Base-by-base conservation (phyloP, 768 basidiomycete genomes). In the Polyporus arcularius region DNA sequence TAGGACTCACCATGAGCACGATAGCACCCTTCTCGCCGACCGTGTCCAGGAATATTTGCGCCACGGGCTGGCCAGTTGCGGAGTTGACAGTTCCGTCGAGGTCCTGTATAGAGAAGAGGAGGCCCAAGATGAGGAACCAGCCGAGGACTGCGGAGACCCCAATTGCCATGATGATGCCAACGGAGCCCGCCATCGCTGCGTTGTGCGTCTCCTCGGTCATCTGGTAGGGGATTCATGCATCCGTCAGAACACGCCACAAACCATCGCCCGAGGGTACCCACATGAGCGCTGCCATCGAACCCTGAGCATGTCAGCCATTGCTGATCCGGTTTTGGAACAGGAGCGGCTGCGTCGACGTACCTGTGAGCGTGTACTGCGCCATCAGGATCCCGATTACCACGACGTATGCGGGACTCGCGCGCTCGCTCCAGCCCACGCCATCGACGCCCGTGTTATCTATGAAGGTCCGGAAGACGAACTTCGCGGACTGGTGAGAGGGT, bases 181-280 rank as follows among this genome's bases (percentile, higher is more conserved):
- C 81, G 31, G 82, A 80, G 1, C 87, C 89, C 43, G 87, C 82
- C 81, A 82, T 86, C 26, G 75, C 75, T 21, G 75, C 75, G 66
- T 82, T 88, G 50, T 75, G 83, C 0, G 90, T 93, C 73, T 93
- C 90, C 73, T 92, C 90, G 0, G 87, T 88, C 87, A 89, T 87
- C 85, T 88, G 59, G 5, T 12, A 10, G 12, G 4, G 32, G 31
- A 16, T 41, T n/a, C 21, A 49, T 35, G 46, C 16, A 31, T 16
- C 4, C 15, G 32, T 26, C 30, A 35, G 50, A 52, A 16, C 35
- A 31, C n/a, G 31, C 28, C 50, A 38, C 46, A 56, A 18, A 38
- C 12, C 41, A 18, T 38, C 11, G 30, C n/a, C 9, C 21, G 16
- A n/a, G 16, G 38, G 18, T 9, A 70, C 83, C 59, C 64, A 85